Percentiles rank a stretch among this genome's conserved stretches.
Evolutionary conservation across 164 flowering plant species (phyloP).

Genomic region (Umbellularia californica): DNA sequence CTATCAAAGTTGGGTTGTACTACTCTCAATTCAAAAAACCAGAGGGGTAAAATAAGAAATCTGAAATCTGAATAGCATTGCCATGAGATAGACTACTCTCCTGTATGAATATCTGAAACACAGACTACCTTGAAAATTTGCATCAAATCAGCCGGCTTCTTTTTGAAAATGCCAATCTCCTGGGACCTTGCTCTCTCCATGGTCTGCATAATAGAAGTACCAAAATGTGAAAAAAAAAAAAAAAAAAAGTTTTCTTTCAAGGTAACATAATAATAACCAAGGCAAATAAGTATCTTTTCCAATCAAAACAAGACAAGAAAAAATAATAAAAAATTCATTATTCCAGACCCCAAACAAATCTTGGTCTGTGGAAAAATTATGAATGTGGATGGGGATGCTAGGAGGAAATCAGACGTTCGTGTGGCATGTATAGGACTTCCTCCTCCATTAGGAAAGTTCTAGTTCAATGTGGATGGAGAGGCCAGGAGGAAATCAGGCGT

Average conservation of each 20-base stretch:
- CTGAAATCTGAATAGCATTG: neutral
- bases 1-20: too few species aligned
- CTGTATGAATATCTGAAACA: neutral
- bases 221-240: neutral
- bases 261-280: neutral
- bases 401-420: too few species aligned
- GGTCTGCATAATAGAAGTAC: constrained; percentile 39
- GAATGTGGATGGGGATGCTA: too few species aligned
- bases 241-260: neutral
- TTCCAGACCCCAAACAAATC: neutral
- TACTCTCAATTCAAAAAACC: too few species aligned
- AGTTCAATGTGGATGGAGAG: too few species aligned
- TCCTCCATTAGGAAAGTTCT: too few species aligned
- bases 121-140: constrained; percentile 85
- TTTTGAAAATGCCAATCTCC: constrained; percentile 84
- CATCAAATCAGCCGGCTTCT: constrained; percentile 92
- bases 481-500: too few species aligned
- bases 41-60: too few species aligned
- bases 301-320: neutral
- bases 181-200: constrained; percentile 85
- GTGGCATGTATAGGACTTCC: too few species aligned
- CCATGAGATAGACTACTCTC: neutral
- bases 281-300: neutral
- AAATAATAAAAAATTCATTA: neutral
- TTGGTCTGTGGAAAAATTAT: too few species aligned